Conservation (phyloP, 306 rosid species). For the Albizia julibrissin region DNA sequence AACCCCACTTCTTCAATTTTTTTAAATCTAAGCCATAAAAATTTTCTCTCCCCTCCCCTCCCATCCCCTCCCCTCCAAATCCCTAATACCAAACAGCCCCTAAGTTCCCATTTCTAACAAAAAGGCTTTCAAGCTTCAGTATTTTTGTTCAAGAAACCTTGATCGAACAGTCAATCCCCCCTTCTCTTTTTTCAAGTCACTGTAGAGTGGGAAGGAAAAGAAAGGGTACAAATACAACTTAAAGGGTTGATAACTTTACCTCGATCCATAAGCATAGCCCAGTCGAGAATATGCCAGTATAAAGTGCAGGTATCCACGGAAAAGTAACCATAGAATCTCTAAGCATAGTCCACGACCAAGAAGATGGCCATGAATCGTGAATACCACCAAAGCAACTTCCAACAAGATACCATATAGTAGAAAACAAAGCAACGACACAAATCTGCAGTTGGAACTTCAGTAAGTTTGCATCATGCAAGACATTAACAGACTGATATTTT, state of each 20-base stretch:
- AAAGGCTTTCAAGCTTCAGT: background rate
- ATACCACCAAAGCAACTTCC: constrained; percentile 50
- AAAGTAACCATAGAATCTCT: constrained; percentile 59
- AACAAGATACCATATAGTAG: constrained; percentile 58
- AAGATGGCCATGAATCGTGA: constrained; percentile 42
- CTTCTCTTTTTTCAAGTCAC: background rate
- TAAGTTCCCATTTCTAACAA: background rate
- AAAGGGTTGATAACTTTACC: constrained; percentile 45
- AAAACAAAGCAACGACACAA: constrained; percentile 58
- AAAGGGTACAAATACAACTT: background rate
- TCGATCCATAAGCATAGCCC: constrained; percentile 80
- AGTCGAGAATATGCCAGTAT: constrained; percentile 75
- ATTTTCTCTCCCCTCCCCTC: no score
- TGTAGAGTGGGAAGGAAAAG: background rate
- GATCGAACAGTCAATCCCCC: background rate
- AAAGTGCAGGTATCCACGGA: constrained; percentile 84
- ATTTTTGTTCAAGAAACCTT: background rate
- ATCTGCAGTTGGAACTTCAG: constrained; percentile 46
- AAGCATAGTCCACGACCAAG: constrained; percentile 55
- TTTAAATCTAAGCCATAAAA: no score
- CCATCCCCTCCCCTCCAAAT: no score
- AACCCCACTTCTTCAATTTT: no score
- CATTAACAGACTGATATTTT: constrained; percentile 3
- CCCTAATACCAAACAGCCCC: no score
- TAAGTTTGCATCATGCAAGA: constrained; percentile 17